Percentiles rank a stretch among this genome's conserved stretches.
Conservation (phyloP, 2,329 filamentous ascomycete species). For the Xylaria sp. region DNA sequence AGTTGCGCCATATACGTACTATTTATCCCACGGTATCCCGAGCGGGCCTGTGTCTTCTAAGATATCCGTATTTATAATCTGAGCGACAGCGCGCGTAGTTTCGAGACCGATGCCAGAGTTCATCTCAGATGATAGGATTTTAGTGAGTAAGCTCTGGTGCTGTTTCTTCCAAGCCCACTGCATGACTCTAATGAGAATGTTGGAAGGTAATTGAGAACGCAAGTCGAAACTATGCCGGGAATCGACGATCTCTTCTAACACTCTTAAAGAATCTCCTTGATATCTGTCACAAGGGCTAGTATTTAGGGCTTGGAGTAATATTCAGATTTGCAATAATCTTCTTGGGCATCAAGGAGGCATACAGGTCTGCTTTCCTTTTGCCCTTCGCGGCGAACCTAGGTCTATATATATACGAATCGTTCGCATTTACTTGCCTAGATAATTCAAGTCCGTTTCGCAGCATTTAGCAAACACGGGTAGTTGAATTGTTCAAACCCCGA, state of each 20-base stretch:
- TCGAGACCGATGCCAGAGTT: rapidly evolving
- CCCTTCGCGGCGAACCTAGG: no score
- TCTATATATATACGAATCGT: no score
- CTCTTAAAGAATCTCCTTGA: not conserved
- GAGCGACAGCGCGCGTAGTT: not conserved
- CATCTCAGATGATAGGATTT: not conserved
- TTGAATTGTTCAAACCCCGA: no score
- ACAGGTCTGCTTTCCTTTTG: no score
- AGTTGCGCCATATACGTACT: not conserved
- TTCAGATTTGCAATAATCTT: no score
- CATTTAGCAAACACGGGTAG: no score
- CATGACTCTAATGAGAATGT: not conserved
- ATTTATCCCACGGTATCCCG: not conserved
- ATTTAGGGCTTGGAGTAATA: no score
- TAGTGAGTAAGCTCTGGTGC: not conserved
- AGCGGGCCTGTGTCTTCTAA: not conserved
- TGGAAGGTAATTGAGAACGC: not conserved
- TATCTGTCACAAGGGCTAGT: no score
- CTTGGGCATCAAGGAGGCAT: no score
- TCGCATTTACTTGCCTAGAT: no score
- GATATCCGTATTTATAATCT: slow-evolving; percentile 3
- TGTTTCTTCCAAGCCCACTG: not conserved
- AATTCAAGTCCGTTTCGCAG: no score
- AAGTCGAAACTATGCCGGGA: not conserved
- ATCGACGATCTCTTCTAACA: not conserved